Evolutionary conservation across 2,329 filamentous ascomycete genomes (phyloP), one percentile per base, ranked within the genome.

Genomic region (Colletotrichum orbiculare): DNA sequence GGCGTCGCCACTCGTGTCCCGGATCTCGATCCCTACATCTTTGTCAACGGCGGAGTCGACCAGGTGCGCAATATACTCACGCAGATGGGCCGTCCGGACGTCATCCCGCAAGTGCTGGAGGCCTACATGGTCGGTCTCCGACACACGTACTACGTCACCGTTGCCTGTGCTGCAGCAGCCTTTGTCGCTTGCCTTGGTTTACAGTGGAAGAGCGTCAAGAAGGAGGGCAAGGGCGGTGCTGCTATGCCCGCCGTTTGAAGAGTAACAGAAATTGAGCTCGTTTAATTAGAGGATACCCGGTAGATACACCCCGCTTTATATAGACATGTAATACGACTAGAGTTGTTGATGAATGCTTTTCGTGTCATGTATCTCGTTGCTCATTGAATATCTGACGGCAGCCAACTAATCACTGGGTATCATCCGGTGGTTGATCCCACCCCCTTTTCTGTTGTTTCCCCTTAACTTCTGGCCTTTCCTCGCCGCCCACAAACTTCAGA

Each of bases 401-500:
- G 25, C 34, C n/a, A 42, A 17, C 37, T 9, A 48, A 6, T 73
- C 64, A 79, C 55, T 79, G 78, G 53, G 79, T 78, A 62, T 81
- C 78, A 54, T 79, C 75, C 1, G 79, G 79, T n/a, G 77, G 78
- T 17, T 65, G 71, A 62, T 80, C 78, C 79, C 78, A 81, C 67
- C 42, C 68, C 66, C 33, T 60, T 54, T 8, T 61, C 35, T 35
- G 57, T 13, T 33, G 17, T 39, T 68, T 35, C 58, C 69, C 70
- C 12, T 33, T 70, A 8, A 55, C 60, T 8, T 53, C 66, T 7
- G 69, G 50, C 52, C 65, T 64, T 45, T 25, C 56, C 49, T 58
- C 63, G 2, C 73, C 73, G 4, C 82, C 82, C 5, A 96, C 88
- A 76, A 95, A 96, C 42, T 82, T 81, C 62, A 89, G 76, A 8